Conservation (phyloP, 192 early-diverging fungal species). For the Backusella psychrophila region DNA sequence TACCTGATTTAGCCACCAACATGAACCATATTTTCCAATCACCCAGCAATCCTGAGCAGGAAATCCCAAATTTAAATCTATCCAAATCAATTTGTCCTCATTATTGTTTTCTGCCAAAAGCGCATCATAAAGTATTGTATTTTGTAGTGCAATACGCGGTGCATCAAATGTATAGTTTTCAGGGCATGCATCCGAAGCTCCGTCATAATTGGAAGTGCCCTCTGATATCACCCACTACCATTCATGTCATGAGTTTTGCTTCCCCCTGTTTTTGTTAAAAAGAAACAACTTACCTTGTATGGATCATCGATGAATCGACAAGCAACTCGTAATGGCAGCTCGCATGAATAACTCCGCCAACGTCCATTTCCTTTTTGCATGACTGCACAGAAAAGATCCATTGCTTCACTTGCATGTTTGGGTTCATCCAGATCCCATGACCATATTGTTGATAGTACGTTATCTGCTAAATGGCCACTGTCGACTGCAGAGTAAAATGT, state of each 20-base stretch:
- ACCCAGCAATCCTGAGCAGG: slow-evolving; percentile 25
- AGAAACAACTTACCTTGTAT: neutral
- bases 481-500: neutral
- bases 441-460: slow-evolving; percentile 23
- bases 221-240: slow-evolving; percentile 23
- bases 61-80: slow-evolving; percentile 20
- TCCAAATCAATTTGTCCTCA: slow-evolving; percentile 15
- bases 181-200: slow-evolving; percentile 13
- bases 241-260: too few relatives aligned
- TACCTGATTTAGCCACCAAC: slow-evolving; percentile 28
- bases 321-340: slow-evolving; percentile 9
- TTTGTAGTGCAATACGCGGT: slow-evolving; percentile 14
- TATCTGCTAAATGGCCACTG: neutral
- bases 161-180: slow-evolving; percentile 17
- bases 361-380: slow-evolving; percentile 22
- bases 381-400: slow-evolving; percentile 10
- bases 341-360: slow-evolving; percentile 22
- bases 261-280: too few relatives aligned
- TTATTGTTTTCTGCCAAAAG: neutral
- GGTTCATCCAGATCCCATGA: slow-evolving; percentile 28
- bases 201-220: slow-evolving; percentile 11
- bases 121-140: neutral
- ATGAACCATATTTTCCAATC: slow-evolving; percentile 16
- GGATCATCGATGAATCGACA: slow-evolving; percentile 15
- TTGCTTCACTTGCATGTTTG: neutral